Evolutionary conservation across 2,329 filamentous ascomycete species (phyloP), one percentile per base, ranked within the genome.

Genomic region (Tricladium varicosporioides): DNA sequence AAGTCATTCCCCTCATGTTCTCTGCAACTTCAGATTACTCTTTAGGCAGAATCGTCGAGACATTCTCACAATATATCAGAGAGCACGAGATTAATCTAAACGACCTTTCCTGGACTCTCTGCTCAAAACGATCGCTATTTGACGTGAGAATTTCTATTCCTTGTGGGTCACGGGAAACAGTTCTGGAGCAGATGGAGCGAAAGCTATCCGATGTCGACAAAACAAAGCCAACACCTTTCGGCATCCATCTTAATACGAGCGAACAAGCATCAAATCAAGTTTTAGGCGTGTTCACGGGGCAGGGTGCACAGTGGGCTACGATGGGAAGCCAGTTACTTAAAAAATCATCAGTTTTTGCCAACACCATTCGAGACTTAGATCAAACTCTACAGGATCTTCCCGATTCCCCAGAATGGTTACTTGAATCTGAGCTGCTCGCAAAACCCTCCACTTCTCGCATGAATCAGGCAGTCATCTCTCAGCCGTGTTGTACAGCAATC

Each of bases 401-500:
- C 1, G 22, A 50, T 40, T 14, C 51, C 2, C 58, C 58, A 1
- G 14, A 10, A 7, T 63, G 62, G 62, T 53, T 33, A 8, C 14
- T 68, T 19, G 31, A 53, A 1, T 67, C 73, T 32, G 70, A 75
- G 57, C 19, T 62, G 1, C 27, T 56, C 19, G 22, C 22, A 8
- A 13, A 19, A 5, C 27, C 4, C 15, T 11, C 27, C 1, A 8
- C 69, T 22, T 73, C 75, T 1, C 67, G 75, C 46, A 67, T 78
- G 48, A 70, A 67, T 1, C 72, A 76, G 59, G 52, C 51, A 2
- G 46, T n/a, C 9, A 43, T 56, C 9, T 55, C 59, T 2, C 75
- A 78, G 60, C 75, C 76, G 51, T 65, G 74, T 68, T 77, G 72
- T 57, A 78, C 76, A 0, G 75, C 78, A 0, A 58, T 82, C 2